Evolutionary conservation across 1,284 basidiomycete genomes (phyloP).

Genomic region (Moesziomyces antarcticus): DNA sequence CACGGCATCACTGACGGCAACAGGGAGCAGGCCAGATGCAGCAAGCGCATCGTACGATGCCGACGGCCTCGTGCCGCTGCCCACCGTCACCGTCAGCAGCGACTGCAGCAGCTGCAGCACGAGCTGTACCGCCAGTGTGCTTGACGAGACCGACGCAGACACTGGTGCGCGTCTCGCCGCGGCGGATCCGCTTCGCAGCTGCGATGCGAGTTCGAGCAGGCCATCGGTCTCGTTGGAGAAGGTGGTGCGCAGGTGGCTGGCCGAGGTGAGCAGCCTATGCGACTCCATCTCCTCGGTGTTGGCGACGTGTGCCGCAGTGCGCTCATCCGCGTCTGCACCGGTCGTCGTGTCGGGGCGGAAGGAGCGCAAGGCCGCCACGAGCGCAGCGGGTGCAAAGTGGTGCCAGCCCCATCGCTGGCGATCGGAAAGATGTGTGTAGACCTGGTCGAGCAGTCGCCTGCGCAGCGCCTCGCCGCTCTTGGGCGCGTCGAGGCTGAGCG

Average conservation of each 20-base stretch:
- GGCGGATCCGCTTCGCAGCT: conserved; percentile 14
- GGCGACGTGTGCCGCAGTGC: conserved; percentile 27
- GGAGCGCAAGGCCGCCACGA: conserved; percentile 19
- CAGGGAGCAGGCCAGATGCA: conserved; percentile 34
- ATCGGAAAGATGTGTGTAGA: conserved; percentile 37
- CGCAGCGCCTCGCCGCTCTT: conserved; percentile 47
- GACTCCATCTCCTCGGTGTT: conserved; percentile 43
- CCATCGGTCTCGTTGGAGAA: conserved; percentile 42
- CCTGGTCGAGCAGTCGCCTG: conserved; percentile 39
- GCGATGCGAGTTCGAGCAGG: conserved; percentile 37
- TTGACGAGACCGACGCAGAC: conserved; percentile 8
- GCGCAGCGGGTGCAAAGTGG: conserved; percentile 37
- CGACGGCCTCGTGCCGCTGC: conserved; percentile 10
- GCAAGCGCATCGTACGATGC: conserved; percentile 30
- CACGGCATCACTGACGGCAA: conserved; percentile 33
- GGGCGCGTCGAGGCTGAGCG: conserved; percentile 23
- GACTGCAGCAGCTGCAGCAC: conserved; percentile 37
- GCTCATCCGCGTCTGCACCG: conserved; percentile 26
- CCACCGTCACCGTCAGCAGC: conserved; percentile 13
- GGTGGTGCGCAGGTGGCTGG: conserved; percentile 37
- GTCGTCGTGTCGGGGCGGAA: conserved; percentile 20
- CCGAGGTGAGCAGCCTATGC: conserved; percentile 32
- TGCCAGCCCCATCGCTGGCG: conserved; percentile 29
- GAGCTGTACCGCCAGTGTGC: conserved; percentile 11
- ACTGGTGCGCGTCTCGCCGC: conserved; percentile 8